Evolutionary conservation across 2,329 filamentous ascomycete species (phyloP).

Genomic region (Pseudonectria foliicola): DNA sequence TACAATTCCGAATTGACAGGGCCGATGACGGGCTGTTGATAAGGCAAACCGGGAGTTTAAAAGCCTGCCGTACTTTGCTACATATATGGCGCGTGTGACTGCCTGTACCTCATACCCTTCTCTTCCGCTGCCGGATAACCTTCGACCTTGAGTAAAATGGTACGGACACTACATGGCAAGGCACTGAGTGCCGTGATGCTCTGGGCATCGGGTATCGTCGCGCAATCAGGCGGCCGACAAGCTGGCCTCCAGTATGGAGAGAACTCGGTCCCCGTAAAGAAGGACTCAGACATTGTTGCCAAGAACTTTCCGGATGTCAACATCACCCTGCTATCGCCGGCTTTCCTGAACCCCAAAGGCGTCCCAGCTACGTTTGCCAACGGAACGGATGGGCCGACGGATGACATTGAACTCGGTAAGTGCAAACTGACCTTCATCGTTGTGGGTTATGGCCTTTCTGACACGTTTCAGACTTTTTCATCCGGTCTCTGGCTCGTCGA

Average conservation of each 20-base stretch:
- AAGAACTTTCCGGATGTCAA: conserved; percentile 24
- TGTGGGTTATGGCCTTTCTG: neutral
- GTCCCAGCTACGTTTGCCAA: conserved; percentile 18
- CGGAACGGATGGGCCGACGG: conserved; percentile 24
- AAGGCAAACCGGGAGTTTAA: no score
- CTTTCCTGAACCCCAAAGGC: conserved; percentile 19
- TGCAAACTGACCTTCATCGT: neutral
- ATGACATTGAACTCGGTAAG: conserved; percentile 22
- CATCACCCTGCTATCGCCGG: conserved; percentile 21
- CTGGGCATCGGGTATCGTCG: neutral
- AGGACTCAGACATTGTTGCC: conserved; percentile 21
- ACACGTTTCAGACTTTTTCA: conserved; percentile 17
- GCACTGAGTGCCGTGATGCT: no score
- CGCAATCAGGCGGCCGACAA: conserved; percentile 5
- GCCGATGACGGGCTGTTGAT: no score
- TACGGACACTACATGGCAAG: no score
- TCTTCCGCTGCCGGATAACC: no score
- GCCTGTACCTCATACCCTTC: no score
- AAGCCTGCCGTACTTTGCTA: no score
- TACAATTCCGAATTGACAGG: no score
- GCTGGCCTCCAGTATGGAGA: conserved; percentile 7
- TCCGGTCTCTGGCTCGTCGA: conserved; percentile 18
- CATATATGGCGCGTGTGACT: no score
- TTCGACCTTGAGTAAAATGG: no score
- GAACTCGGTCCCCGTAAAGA: conserved; percentile 13